phyloP scores from a whole-genome alignment of 129 eudicot genomes.

The Silybum marianum region DNA sequence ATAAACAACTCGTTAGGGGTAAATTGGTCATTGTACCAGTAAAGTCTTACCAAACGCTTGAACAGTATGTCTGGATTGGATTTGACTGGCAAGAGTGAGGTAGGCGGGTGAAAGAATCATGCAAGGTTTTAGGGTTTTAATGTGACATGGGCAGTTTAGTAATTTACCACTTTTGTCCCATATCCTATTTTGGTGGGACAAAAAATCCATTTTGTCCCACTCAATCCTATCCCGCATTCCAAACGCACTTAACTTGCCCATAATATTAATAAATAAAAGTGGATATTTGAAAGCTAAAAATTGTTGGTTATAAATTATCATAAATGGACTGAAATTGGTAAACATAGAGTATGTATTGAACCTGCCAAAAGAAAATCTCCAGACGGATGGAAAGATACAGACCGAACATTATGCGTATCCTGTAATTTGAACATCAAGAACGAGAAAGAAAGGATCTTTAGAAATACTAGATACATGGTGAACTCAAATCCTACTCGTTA shows the following conservation, averaged over 20 bases:
- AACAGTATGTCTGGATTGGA: neutral
- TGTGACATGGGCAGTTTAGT: neutral
- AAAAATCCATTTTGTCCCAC: neutral
- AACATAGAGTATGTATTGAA: slow-evolving; percentile 3
- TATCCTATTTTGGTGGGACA: neutral
- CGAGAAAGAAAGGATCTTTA: neutral
- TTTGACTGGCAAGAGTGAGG: neutral
- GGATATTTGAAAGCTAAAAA: neutral
- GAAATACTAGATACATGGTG: neutral
- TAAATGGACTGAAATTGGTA: neutral
- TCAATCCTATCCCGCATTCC: neutral
- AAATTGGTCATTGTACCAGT: too few species aligned
- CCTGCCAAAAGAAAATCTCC: slow-evolving; percentile 90
- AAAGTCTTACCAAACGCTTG: too few species aligned
- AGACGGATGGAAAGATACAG: slow-evolving; percentile 90
- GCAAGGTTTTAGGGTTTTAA: neutral
- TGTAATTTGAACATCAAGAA: slow-evolving; percentile 36
- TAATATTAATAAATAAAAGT: neutral
- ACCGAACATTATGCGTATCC: slow-evolving; percentile 95
- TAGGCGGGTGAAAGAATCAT: neutral
- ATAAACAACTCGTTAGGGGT: too few species aligned
- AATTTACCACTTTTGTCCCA: neutral
- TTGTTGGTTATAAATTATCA: neutral
- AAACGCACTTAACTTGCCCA: neutral
- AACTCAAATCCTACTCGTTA: neutral